Evolutionary conservation across 2,329 filamentous ascomycete species (phyloP).

Genomic region (Pezizomycotina sp.): DNA sequence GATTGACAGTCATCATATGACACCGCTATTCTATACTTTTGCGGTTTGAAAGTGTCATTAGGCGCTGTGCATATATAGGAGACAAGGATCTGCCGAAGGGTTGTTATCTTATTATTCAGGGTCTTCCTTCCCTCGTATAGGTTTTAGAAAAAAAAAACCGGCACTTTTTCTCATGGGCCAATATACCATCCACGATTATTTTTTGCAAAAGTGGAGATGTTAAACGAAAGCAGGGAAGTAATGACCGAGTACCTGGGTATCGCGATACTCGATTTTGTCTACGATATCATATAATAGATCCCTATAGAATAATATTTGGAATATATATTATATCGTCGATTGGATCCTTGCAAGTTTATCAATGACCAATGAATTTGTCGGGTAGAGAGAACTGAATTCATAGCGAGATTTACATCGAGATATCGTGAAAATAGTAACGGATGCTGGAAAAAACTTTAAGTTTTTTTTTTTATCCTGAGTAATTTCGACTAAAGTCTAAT

Average conservation of each 20-base stretch:
- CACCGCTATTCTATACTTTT: neutral
- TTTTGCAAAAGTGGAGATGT: neutral
- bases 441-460: no score
- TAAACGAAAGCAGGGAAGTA: neutral
- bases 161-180: neutral
- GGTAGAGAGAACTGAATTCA: no score
- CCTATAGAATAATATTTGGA: no score
- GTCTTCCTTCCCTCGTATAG: neutral
- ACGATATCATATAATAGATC: no score
- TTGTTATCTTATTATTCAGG: slow-evolving; percentile 2
- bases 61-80: neutral
- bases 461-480: no score
- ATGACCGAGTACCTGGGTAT: neutral
- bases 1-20: neutral
- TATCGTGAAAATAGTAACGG: no score
- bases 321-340: no score
- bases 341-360: no score
- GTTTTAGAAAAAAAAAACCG: neutral
- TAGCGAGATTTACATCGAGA: no score
- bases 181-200: neutral
- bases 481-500: no score
- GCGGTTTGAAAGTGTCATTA: neutral
- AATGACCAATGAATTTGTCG: no score
- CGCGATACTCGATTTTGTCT: no score
- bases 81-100: neutral